Evolutionary conservation across 345 rosid species (phyloP), one percentile per base, ranked within the genome.

Genomic region (Acer negundo): DNA sequence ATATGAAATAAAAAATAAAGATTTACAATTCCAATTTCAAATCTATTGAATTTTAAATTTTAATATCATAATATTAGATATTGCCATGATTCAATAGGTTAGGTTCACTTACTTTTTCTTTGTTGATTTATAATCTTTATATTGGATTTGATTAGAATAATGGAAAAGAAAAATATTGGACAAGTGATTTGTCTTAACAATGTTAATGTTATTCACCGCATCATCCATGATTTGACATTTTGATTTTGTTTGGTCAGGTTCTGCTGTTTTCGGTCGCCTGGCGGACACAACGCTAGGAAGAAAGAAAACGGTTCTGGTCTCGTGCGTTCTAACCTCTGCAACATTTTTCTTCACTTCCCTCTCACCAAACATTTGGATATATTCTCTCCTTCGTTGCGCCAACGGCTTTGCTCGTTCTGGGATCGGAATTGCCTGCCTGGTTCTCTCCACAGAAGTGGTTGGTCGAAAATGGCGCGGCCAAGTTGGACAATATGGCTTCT

Each of bases 391-490:
- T 38, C 91, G 98, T n/a, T 89, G 87, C 1, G 81, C 88, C 3
- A 92, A 85, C 7, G 95, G 97, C 0, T 87, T 94, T 31, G 70
- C 80, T 4, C 79, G 90, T 44, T 88, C 95, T 0, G 94, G 98
- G 6, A 84, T 89, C 35, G 92, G 93, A 0, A 89, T 91, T 9
- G 85, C 92, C 74, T 90, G 94, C 42, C 89, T 92, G 23, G 98
- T 94, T 40, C 92, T 94, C 0, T 81, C 94, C 0, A 92, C 97
- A 0, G 97, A 92, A 72, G 85, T 78, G 0, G 98, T 93, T 1
- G 93, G 95, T 38, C 85, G 89, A 1, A 91, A 92, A 80, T 88
- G 93, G 91, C 83, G 97, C 0, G 93, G 95, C 3, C 94, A 88
- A 78, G 92, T 90, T 7, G 93, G 98, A 6, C 93, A 92, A 59